Conservation (phyloP, 176 grass and related monocot genomes). For the Carex scoparia region DNA sequence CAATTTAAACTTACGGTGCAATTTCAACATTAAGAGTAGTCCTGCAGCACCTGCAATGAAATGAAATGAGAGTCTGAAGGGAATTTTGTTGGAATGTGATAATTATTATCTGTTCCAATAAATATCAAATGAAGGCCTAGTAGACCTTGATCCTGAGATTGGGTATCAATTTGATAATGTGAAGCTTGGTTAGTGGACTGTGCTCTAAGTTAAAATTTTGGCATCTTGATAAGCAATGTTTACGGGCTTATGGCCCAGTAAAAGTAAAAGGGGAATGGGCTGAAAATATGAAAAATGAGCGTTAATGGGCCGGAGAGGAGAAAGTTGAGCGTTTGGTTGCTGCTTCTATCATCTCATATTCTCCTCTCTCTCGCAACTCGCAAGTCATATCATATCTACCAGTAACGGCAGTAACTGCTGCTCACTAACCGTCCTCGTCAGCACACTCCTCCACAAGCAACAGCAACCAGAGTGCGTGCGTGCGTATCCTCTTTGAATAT, state of each 20-base stretch:
- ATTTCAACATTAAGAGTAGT: background rate
- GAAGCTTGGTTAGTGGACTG: background rate
- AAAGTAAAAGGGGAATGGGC: background rate
- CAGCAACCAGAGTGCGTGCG: background rate
- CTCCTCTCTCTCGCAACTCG: background rate
- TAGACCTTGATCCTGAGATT: background rate
- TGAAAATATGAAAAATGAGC: too few species aligned
- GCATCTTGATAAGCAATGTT: background rate
- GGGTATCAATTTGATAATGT: background rate
- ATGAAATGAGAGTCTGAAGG: background rate
- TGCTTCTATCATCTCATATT: background rate
- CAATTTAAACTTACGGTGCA: background rate
- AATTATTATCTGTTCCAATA: background rate
- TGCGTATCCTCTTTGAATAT: too few species aligned
- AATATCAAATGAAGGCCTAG: background rate
- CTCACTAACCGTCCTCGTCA: background rate
- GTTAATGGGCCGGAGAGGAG: background rate
- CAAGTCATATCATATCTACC: background rate
- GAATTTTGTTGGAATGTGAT: background rate
- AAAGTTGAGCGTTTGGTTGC: background rate
- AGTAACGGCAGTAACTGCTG: too few species aligned
- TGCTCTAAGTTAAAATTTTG: background rate
- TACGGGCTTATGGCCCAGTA: background rate
- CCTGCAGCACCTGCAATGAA: background rate
- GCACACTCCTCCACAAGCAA: background rate